Percentiles rank a stretch among this genome's conserved stretches.
Evolutionary conservation across 306 rosid genomes (phyloP).

Genomic region (Erythrophleum fordii): DNA sequence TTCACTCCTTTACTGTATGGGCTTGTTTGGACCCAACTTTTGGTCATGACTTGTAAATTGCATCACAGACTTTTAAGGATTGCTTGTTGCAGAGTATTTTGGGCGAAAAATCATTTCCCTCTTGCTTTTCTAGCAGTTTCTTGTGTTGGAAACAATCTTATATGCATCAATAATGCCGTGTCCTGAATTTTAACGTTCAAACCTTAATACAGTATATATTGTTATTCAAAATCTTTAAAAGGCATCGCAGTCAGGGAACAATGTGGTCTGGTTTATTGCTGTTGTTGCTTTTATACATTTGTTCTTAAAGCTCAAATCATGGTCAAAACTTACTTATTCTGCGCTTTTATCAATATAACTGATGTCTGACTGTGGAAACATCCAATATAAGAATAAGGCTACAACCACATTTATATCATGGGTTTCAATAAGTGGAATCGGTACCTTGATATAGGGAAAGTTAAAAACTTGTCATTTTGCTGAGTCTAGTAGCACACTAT

Average conservation of each 20-base stretch:
- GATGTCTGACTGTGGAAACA: constrained; percentile 10
- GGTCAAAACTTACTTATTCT: constrained; percentile 23
- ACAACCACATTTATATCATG: not conserved
- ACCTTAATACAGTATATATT: constrained; percentile 4
- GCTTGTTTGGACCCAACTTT: constrained; percentile 15
- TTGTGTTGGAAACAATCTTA: constrained; percentile 33
- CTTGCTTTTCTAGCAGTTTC: constrained; percentile 28
- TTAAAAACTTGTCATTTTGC: not conserved
- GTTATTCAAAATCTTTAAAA: not conserved
- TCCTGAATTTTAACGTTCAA: not conserved
- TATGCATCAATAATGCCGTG: constrained; percentile 7
- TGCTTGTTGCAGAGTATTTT: constrained; percentile 5
- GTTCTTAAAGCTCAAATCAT: constrained; percentile 20
- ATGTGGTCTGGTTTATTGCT: constrained; percentile 10
- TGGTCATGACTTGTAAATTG: not conserved
- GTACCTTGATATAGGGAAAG: not conserved
- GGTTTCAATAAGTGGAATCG: not conserved
- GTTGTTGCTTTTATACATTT: constrained; percentile 13
- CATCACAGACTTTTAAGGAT: constrained; percentile 15
- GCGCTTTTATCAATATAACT: not conserved
- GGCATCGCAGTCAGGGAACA: not conserved
- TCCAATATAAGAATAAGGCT: not conserved
- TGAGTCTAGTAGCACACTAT: not conserved
- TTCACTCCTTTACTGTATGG: constrained; percentile 9
- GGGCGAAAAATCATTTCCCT: not conserved